phyloP scores from a whole-genome alignment of 2,329 filamentous ascomycete species.

The Aspergillus cejpii region DNA sequence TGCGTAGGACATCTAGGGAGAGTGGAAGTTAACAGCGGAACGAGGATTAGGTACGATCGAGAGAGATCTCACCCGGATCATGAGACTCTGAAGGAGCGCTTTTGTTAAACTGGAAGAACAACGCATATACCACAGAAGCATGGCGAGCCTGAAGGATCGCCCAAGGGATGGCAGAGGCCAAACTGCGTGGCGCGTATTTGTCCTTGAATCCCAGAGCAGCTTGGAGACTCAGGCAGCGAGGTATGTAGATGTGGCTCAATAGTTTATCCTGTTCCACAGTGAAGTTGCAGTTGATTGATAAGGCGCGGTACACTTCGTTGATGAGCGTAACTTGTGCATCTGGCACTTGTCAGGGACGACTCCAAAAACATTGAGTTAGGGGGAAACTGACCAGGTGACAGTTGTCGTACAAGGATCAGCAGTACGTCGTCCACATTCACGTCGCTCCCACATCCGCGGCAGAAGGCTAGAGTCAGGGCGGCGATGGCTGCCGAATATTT shows the following conservation, averaged over 20 bases:
- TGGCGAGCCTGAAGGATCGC: constrained; percentile 68
- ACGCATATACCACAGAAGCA: constrained; percentile 56
- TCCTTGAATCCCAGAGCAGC: constrained; percentile 69
- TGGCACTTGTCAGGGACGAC: constrained; percentile 27
- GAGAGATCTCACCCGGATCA: constrained; percentile 49
- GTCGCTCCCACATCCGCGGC: constrained; percentile 44
- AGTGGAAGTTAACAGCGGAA: not conserved
- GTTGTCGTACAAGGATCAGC: constrained; percentile 54
- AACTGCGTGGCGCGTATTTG: constrained; percentile 54
- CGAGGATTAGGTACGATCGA: not conserved
- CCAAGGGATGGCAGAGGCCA: constrained; percentile 69
- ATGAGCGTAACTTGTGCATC: constrained; percentile 59
- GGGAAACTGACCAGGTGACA: constrained; percentile 37
- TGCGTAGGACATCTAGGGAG: constrained; percentile 59
- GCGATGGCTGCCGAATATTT: constrained; percentile 52
- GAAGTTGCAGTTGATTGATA: constrained; percentile 73
- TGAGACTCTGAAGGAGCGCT: constrained; percentile 44
- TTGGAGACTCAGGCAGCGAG: constrained; percentile 70
- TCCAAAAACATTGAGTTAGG: constrained; percentile 33
- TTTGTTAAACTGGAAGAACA: constrained; percentile 58
- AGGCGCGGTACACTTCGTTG: constrained; percentile 59
- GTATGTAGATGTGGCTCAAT: constrained; percentile 64
- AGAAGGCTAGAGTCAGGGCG: constrained; percentile 51
- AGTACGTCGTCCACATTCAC: constrained; percentile 64
- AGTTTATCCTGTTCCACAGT: constrained; percentile 70